These are phyloP conservation scores for Basipetospora chlamydospora DNA, from an alignment of 2,329 filamentous ascomycete species.

Conservation along the genomic window DNA sequence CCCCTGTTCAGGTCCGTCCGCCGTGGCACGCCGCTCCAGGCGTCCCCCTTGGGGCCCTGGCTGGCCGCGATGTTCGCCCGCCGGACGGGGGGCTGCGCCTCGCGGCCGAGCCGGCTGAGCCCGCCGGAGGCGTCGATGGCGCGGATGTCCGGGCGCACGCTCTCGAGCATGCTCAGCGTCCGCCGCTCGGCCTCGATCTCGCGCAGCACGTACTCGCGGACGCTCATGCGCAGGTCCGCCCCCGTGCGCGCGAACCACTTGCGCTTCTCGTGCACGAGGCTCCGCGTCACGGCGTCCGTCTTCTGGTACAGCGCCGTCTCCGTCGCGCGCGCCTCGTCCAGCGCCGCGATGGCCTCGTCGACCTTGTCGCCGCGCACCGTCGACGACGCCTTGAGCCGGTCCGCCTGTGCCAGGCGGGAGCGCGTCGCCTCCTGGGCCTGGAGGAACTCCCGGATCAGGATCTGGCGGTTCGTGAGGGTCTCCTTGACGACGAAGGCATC, in stretches of 20 bases:
- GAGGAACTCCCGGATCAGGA: slow-evolving; percentile 80
- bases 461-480: slow-evolving; percentile 92
- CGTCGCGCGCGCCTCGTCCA: slow-evolving; percentile 74
- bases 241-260: slow-evolving; percentile 83
- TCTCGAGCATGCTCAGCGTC: slow-evolving; percentile 84
- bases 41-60: slow-evolving; percentile 94
- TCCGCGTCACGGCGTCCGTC: slow-evolving; percentile 76
- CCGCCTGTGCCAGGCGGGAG: slow-evolving; percentile 70
- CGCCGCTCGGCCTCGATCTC: slow-evolving; percentile 93
- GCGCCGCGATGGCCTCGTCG: slow-evolving; percentile 82
- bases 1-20: slow-evolving; percentile 64
- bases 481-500: slow-evolving; percentile 98
- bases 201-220: slow-evolving; percentile 84
- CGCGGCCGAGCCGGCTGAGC: slow-evolving; percentile 75
- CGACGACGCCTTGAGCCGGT: slow-evolving; percentile 73
- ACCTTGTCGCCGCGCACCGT: slow-evolving; percentile 90
- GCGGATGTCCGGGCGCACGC: slow-evolving; percentile 80
- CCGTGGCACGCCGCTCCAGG: slow-evolving; percentile 89
- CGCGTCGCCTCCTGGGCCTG: slow-evolving; percentile 79
- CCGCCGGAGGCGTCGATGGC: slow-evolving; percentile 85
- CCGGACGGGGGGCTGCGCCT: slow-evolving; percentile 63
- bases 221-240: slow-evolving; percentile 65
- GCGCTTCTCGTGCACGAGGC: slow-evolving; percentile 75
- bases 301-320: slow-evolving; percentile 75
- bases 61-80: slow-evolving; percentile 68